Base-by-base conservation (phyloP, 169 alveolate genomes). In the Plasmodium cynomolgi region DNA sequence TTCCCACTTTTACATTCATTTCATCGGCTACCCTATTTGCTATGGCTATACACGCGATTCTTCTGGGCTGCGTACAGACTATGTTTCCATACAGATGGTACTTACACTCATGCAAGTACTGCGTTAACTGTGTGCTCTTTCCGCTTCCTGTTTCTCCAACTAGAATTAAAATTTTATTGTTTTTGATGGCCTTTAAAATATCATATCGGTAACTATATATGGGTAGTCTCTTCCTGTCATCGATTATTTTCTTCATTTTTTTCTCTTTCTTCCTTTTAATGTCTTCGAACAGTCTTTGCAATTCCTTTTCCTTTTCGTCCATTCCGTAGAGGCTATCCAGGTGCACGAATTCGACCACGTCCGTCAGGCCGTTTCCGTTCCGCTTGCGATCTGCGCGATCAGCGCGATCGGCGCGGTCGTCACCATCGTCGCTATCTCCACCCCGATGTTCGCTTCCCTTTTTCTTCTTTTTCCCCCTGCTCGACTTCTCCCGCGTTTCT, bases 11-110 rank as follows among this genome's bases (percentile, higher is more conserved):
- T n/a, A 98, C 98, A 81, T 98, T 98, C 98, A 99, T 97, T 97
- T 99, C 99, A 83, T 96, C 94, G 17, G 99, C 99, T 17, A 99
- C 99, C 83, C 99, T 96, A 26, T 99, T 96, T 56, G 99, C 99
- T 13, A 99, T 99, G 56, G 99, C 97, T 99, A 99, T 99, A 54
- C 99, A 99, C 1, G 99, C 99, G 2, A 99, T 99, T 93, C 99
- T 97, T 92, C 99, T 95, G 3, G 99, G 99, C 93, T 99, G 99
- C 26, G 99, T 99, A 85, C 99, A 97, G 37, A 99, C 99, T 41
- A 99, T 99, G 92, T 97, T 98, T 31, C 99, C 99, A 75, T 96
- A 96, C 95, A 96, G 97, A 47, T 99, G 97, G 93, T 99, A 99
- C 7, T 99, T 99, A 20, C 96, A 98, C 96, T 99, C 99, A 94